These are phyloP conservation scores for Globisporangium cederbergense DNA, from an alignment of 352 stramenopile species.

Conservation along the genomic window DNA sequence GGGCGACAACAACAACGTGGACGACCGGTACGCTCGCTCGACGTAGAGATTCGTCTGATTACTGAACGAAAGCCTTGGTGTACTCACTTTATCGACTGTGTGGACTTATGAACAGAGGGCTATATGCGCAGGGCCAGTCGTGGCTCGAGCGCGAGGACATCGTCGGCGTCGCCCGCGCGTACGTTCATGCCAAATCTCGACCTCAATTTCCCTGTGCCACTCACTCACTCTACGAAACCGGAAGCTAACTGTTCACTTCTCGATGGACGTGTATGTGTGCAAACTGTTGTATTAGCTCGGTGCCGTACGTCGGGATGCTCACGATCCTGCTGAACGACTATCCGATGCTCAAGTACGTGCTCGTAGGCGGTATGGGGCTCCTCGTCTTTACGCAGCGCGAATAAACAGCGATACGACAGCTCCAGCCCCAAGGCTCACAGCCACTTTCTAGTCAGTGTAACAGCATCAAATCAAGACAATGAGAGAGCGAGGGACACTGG, in stretches of 20 bases:
- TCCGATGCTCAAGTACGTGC: slow-evolving; percentile 92
- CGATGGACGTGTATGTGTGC: slow-evolving; percentile 12
- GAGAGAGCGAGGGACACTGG: background rate
- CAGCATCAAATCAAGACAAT: background rate
- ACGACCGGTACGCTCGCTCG: slow-evolving; percentile 83
- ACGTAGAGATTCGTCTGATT: background rate
- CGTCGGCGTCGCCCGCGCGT: slow-evolving; percentile 93
- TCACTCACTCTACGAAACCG: too few species aligned
- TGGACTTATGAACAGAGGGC: slow-evolving; percentile 40
- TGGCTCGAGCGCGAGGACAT: slow-evolving; percentile 99
- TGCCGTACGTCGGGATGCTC: slow-evolving; percentile 98
- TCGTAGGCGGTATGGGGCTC: slow-evolving; percentile 76
- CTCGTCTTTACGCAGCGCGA: slow-evolving; percentile 82
- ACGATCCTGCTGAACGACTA: slow-evolving; percentile 99
- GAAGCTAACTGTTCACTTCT: background rate
- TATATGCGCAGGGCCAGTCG: slow-evolving; percentile 97
- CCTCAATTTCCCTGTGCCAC: background rate
- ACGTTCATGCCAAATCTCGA: slow-evolving; percentile 19
- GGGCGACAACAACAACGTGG: slow-evolving; percentile 99
- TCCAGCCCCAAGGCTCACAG: background rate
- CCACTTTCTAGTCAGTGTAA: background rate
- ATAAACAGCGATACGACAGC: slow-evolving; percentile 22
- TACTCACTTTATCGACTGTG: background rate
- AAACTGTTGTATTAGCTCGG: slow-evolving; percentile 49
- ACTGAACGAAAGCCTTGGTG: background rate